These are phyloP conservation scores for Ilex aquifolium DNA, from an alignment of 257 asterid species.

Conservation along the genomic window DNA sequence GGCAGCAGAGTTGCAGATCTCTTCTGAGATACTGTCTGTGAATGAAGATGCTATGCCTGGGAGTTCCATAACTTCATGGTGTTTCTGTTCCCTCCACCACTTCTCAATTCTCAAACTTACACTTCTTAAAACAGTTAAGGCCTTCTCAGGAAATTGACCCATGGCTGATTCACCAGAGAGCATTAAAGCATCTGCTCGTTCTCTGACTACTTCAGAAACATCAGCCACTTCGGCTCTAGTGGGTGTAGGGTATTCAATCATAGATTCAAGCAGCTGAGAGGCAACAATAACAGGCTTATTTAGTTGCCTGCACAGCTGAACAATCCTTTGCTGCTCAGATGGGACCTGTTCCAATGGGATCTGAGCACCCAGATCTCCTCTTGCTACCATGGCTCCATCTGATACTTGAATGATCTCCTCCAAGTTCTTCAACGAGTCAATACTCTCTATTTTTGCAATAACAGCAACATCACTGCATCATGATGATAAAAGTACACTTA, in stretches of 20 bases:
- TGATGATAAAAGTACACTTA: conserved; percentile 9
- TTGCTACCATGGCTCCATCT: conserved; percentile 99
- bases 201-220: conserved; percentile 96
- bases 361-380: conserved; percentile 98
- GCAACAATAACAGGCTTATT: conserved; percentile 96
- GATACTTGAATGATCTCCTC: conserved; percentile 88
- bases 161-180: conserved; percentile 99
- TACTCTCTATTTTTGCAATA: conserved; percentile 91
- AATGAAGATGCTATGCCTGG: conserved; percentile 79
- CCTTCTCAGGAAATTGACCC: conserved; percentile 98
- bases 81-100: conserved; percentile 97
- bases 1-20: conserved; percentile 95
- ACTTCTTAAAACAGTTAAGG: conserved; percentile 84
- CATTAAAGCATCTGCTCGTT: conserved; percentile 91
- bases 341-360: conserved; percentile 98
- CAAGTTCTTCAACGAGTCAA: conserved; percentile 85
- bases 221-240: conserved; percentile 99
- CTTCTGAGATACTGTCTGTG: conserved; percentile 83
- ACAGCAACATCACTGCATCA: conserved; percentile 78
- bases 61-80: conserved; percentile 66
- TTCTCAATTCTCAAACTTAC: conserved; percentile 93
- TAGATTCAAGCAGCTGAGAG: conserved; percentile 93
- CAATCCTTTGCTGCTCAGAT: conserved; percentile 85
- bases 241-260: conserved; percentile 98
- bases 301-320: conserved; percentile 77